These are phyloP conservation scores for Vitis hybrid DNA, from an alignment of 177 flowering plant species.

Conservation along the genomic window DNA sequence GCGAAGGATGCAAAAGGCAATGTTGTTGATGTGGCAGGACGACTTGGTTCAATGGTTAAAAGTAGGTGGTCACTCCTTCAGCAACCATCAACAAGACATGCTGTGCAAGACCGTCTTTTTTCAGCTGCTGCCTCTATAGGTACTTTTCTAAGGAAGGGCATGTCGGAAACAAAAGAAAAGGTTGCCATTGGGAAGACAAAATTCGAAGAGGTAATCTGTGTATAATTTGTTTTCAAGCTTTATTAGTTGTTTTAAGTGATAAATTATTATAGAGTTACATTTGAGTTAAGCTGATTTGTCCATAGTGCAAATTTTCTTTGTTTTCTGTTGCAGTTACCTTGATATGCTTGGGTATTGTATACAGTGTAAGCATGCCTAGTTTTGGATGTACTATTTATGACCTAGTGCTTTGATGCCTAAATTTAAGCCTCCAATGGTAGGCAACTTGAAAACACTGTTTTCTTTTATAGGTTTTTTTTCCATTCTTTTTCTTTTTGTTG, in stretches of 20 bases:
- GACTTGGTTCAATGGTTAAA: constrained; percentile 72
- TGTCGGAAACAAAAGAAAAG: constrained; percentile 84
- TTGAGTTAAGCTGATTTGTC: too few species aligned
- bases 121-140: constrained; percentile 86
- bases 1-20: constrained; percentile 87
- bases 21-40: constrained; percentile 69
- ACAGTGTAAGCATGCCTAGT: not conserved
- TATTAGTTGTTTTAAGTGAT: not conserved
- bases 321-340: not conserved
- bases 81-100: constrained; percentile 72
- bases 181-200: constrained; percentile 77
- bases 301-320: not conserved
- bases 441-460: too few species aligned
- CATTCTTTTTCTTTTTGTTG: too few species aligned
- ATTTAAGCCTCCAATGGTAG: too few species aligned
- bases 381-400: too few species aligned
- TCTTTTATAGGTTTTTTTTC: too few species aligned
- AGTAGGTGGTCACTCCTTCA: constrained; percentile 75
- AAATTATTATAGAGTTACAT: too few species aligned
- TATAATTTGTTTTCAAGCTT: not conserved
- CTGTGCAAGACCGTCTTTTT: constrained; percentile 73
- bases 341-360: not conserved
- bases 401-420: too few species aligned
- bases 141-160: constrained; percentile 66
- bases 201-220: constrained; percentile 77